Conservation (phyloP, 768 basidiomycete species). For the Galerina sulciceps region DNA sequence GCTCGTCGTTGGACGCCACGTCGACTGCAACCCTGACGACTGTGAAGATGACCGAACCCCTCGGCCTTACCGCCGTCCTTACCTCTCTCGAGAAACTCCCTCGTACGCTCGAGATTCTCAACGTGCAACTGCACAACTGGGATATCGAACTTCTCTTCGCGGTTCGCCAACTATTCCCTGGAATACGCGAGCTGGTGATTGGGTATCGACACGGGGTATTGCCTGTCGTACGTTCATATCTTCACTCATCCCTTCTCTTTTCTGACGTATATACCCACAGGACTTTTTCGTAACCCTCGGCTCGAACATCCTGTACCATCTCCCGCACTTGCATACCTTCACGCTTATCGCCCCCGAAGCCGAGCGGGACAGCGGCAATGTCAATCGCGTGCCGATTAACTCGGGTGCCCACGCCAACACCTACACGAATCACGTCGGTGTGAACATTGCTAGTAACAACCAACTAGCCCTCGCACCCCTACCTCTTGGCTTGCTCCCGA, state of each 20-base stretch:
- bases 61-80: conserved; percentile 20
- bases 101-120: conserved; percentile 19
- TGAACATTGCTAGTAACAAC: too few species aligned
- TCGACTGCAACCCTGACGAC: conserved; percentile 16
- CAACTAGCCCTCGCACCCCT: too few species aligned
- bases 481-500: too few species aligned
- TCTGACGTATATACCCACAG: conserved; percentile 11
- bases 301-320: conserved; percentile 29
- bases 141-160: conserved; percentile 36
- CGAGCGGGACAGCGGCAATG: too few species aligned
- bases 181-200: conserved; percentile 22
- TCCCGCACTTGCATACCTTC: conserved; percentile 27
- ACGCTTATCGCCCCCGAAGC: conserved; percentile 20
- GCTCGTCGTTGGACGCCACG: not conserved
- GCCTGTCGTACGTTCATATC: conserved; percentile 24
- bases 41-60: conserved; percentile 25
- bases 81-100: conserved; percentile 27
- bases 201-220: conserved; percentile 26
- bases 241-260: not conserved
- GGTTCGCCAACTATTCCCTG: conserved; percentile 25
- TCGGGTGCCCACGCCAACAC: too few species aligned
- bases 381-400: too few species aligned
- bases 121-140: conserved; percentile 29
- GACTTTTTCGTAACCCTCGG: conserved; percentile 32
- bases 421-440: too few species aligned